Conservation (phyloP, 1,139 yeast genomes). For the Lodderomyces beijingensis region DNA sequence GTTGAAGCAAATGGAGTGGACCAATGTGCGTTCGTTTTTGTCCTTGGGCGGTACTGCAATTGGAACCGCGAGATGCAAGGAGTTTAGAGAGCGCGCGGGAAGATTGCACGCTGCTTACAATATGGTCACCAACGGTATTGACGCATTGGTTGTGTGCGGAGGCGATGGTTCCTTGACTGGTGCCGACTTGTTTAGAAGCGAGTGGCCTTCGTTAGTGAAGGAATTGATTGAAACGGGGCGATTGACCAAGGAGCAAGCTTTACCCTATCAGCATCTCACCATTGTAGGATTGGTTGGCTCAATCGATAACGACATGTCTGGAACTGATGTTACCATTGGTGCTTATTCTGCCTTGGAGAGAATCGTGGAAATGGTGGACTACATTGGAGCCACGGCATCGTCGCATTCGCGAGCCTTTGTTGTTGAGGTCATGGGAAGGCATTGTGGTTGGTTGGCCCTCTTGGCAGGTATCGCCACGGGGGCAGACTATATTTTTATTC, state of each 20-base stretch:
- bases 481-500: conserved; percentile 90
- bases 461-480: conserved; percentile 96
- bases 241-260: conserved; percentile 54
- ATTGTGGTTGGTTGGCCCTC: conserved; percentile 97
- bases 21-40: conserved; percentile 88
- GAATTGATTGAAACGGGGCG: conserved; percentile 58
- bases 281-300: conserved; percentile 96
- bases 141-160: conserved; percentile 95
- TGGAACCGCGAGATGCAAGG: conserved; percentile 92
- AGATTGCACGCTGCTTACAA: conserved; percentile 79
- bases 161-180: conserved; percentile 99
- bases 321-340: conserved; percentile 95
- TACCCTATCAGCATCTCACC: conserved; percentile 66
- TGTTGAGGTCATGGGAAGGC: conserved; percentile 98
- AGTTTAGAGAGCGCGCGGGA: conserved; percentile 80
- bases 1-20: conserved; percentile 81
- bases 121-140: conserved; percentile 84
- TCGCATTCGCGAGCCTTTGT: conserved; percentile 98
- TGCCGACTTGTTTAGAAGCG: conserved; percentile 88
- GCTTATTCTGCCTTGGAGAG: conserved; percentile 92
- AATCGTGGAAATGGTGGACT: conserved; percentile 90
- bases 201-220: conserved; percentile 83
- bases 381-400: conserved; percentile 93
- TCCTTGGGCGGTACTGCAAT: conserved; percentile 92
- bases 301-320: conserved; percentile 95